Conservation (phyloP, 345 rosid genomes). For the Gossypium rotundifolium region DNA sequence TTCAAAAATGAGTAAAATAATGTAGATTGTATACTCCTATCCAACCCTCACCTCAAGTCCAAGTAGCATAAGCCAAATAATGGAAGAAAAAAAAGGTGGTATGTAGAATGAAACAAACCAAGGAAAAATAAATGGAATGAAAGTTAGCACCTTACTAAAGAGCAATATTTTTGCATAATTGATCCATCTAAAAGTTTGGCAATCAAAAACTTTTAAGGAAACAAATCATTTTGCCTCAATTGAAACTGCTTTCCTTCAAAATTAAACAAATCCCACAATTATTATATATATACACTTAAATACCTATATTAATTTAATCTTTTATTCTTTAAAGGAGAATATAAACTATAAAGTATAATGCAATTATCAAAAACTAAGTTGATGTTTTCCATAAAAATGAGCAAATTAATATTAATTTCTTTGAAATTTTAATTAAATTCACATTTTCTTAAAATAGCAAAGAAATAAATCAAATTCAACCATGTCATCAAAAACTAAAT, state of each 20-base stretch:
- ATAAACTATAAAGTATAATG: background rate
- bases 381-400: background rate
- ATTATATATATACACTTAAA: background rate
- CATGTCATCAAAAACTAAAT: background rate
- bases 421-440: background rate
- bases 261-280: background rate
- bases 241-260: conserved; percentile 66
- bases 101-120: background rate
- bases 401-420: background rate
- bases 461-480: too few relatives aligned
- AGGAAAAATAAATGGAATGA: background rate
- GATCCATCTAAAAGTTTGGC: conserved; percentile 82
- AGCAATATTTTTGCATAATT: conserved; percentile 69
- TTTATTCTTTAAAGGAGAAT: background rate
- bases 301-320: background rate
- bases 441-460: background rate
- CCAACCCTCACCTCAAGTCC: background rate
- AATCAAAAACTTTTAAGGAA: conserved; percentile 75
- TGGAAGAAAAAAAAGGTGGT: too few relatives aligned
- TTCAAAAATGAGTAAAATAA: background rate
- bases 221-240: conserved; percentile 80
- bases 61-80: background rate
- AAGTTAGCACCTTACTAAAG: conserved; percentile 61
- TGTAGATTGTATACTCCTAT: background rate
- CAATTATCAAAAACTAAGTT: background rate